Base-by-base conservation (phyloP, 2,329 filamentous ascomycete genomes). In the Trichoderma oligosporum region DNA sequence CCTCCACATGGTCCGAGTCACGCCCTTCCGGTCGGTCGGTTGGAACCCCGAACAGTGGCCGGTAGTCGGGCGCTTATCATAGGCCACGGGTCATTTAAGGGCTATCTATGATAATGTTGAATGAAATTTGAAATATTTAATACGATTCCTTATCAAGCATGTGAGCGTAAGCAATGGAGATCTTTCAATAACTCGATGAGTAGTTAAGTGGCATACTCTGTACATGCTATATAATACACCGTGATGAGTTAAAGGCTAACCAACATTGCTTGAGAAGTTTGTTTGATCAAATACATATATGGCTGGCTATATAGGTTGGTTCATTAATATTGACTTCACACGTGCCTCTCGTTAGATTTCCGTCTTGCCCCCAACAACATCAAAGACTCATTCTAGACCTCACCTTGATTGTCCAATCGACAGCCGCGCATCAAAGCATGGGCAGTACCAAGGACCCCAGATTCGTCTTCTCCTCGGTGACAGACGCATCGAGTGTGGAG, bases 401-500 rank as follows among this genome's bases (percentile, higher is more conserved):
- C 12, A n/a, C 8, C 14, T 20, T 22, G 11, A 18, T 31, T 35
- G 9, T 44, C 25, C 25, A 33, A 27, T 18, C 39, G n/a, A 46
- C 27, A 18, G 16, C 51, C 41, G 39, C 4, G 25, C 14, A 35
- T 29, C 35, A 25, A n/a, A 47, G 12, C 44, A 56, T 56, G 53
- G 44, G 53, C 27, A 56, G 44, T 44, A 56, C 22, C n/a, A 35
- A 20, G 25, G 44, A 48, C 18, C 18, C 42, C n/a, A 20, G 14
- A 4, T 51, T 58, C 18, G 5, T 54, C 56, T 18, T 58, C 4
- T 46, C 41, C 33, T 36, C 41, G 12, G 39, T 58, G 39, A 53
- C 56, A 29, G 52, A 56, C 27, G 31, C 58, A 2, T 47, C 36
- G 8, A 55, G 48, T 18, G 27, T 61, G 25, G 60, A 61, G 29